Conservation (phyloP, 2,329 filamentous ascomycete species). For the Aspergillus costaricaensis region DNA sequence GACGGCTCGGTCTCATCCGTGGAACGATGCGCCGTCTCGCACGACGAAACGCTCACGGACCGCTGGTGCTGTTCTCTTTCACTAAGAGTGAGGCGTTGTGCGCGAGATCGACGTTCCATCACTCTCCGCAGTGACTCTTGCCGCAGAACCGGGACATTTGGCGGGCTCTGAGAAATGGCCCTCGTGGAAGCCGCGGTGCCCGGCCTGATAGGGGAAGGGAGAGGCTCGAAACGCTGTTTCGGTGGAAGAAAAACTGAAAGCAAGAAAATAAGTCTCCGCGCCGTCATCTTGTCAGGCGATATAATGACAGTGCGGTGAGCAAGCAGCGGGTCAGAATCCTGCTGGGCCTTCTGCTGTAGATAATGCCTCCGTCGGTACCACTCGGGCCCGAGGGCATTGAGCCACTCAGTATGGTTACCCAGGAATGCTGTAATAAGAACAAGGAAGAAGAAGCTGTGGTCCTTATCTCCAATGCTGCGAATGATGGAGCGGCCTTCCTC, state of each 20-base stretch:
- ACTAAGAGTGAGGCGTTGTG: conserved; percentile 45
- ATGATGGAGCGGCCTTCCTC: conserved; percentile 62
- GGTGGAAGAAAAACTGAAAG: conserved; percentile 60
- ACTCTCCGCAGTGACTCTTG: conserved; percentile 57
- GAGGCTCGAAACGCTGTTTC: conserved; percentile 42
- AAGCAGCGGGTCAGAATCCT: conserved; percentile 51
- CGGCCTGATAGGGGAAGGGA: conserved; percentile 43
- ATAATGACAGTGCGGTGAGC: conserved; percentile 59
- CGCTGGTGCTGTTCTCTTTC: conserved; percentile 38
- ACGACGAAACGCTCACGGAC: conserved; percentile 49
- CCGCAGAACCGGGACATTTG: conserved; percentile 51
- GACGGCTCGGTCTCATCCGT: conserved; percentile 36
- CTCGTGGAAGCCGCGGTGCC: conserved; percentile 50
- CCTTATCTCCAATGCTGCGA: conserved; percentile 56
- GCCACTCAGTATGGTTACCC: conserved; percentile 62
- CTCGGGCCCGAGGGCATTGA: conserved; percentile 56
- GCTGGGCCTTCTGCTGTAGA: conserved; percentile 52
- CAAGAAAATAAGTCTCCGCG: conserved; percentile 59
- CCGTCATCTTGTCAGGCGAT: conserved; percentile 61
- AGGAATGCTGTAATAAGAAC: conserved; percentile 62
- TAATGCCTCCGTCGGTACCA: conserved; percentile 56
- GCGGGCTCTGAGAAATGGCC: conserved; percentile 56
- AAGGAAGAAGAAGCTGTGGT: conserved; percentile 62
- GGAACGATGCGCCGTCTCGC: conserved; percentile 41
- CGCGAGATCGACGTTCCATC: conserved; percentile 54